Conservation (phyloP, 2,329 filamentous ascomycete species). For the Hypocreales sp. region DNA sequence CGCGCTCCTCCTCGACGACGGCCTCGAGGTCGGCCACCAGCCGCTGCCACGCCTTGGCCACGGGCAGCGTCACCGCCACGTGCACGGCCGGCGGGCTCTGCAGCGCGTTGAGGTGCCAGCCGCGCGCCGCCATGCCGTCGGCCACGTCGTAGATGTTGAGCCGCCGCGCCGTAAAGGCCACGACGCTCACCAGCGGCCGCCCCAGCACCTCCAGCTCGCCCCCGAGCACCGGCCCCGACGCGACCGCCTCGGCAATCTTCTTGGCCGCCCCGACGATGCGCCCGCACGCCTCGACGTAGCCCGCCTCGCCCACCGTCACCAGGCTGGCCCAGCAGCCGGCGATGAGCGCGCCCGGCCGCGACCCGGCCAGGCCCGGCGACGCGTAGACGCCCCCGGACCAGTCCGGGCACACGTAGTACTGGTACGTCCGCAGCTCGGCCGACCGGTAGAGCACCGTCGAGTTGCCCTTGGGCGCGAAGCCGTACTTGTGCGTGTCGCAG, state of each 20-base stretch:
- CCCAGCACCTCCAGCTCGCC: constrained; percentile 69
- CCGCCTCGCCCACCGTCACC: constrained; percentile 73
- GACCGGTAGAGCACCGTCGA: constrained; percentile 84
- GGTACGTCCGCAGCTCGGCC: constrained; percentile 62
- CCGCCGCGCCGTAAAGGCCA: constrained; percentile 72
- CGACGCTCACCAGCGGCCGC: constrained; percentile 73
- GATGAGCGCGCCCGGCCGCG: constrained; percentile 82
- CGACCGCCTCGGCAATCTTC: constrained; percentile 63
- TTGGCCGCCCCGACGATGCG: constrained; percentile 79
- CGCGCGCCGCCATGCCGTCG: constrained; percentile 67
- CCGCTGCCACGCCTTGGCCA: constrained; percentile 65
- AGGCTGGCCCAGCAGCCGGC: constrained; percentile 91
- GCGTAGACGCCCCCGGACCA: constrained; percentile 96
- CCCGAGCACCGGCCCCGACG: constrained; percentile 49
- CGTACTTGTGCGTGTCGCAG: constrained; percentile 98
- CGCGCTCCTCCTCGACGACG: constrained; percentile 56
- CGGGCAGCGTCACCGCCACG: constrained; percentile 81
- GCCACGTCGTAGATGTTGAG: constrained; percentile 90
- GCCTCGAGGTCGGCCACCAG: constrained; percentile 58
- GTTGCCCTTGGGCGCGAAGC: constrained; percentile 96
- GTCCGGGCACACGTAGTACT: constrained; percentile 92
- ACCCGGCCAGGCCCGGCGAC: constrained; percentile 81
- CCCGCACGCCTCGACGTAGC: constrained; percentile 76
- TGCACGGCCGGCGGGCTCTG: constrained; percentile 88
- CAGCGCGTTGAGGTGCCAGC: constrained; percentile 92